These are phyloP conservation scores for Aciculosporium take DNA, from an alignment of 2,329 filamentous ascomycete genomes.

Conservation along the genomic window DNA sequence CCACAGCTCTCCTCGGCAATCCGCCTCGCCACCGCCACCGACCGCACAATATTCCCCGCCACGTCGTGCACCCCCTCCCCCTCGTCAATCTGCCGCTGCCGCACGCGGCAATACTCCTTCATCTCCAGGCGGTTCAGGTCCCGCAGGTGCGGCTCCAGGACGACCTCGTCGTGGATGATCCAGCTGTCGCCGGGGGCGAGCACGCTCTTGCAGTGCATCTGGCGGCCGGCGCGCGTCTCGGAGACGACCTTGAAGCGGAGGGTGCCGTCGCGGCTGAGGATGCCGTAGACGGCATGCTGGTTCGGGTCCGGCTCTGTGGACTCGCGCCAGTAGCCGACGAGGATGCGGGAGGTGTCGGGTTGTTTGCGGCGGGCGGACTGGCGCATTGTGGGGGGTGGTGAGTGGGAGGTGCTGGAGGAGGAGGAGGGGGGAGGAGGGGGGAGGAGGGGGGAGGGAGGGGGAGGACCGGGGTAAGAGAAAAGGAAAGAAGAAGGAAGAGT, in stretches of 20 bases:
- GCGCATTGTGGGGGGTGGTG: background rate
- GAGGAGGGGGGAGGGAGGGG: background rate
- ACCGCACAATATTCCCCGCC: background rate
- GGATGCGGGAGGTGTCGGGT: conserved; percentile 1
- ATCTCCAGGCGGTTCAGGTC: conserved; percentile 2
- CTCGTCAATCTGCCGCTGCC: background rate
- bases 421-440: background rate
- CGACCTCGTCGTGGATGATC: conserved; percentile 2
- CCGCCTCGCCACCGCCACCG: background rate
- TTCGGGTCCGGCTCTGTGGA: conserved; percentile 1
- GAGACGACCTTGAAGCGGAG: conserved; percentile 2
- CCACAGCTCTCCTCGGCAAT: background rate
- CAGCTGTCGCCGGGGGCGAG: background rate
- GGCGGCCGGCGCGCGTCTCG: background rate
- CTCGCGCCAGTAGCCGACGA: conserved; percentile 3
- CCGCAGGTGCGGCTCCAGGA: conserved; percentile 2
- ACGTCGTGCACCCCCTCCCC: background rate
- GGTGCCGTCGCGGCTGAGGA: conserved; percentile 1
- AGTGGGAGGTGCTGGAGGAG: background rate
- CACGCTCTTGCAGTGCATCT: conserved; percentile 1
- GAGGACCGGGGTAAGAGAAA: too few species aligned
- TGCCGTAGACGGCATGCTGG: conserved; percentile 3
- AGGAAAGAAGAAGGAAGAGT: background rate
- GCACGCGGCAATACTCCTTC: conserved; percentile 1
- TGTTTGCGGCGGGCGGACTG: background rate